These are phyloP conservation scores for Barnettozyma wickerhamii DNA, from an alignment of 805 yeast genomes.

Conservation along the genomic window DNA sequence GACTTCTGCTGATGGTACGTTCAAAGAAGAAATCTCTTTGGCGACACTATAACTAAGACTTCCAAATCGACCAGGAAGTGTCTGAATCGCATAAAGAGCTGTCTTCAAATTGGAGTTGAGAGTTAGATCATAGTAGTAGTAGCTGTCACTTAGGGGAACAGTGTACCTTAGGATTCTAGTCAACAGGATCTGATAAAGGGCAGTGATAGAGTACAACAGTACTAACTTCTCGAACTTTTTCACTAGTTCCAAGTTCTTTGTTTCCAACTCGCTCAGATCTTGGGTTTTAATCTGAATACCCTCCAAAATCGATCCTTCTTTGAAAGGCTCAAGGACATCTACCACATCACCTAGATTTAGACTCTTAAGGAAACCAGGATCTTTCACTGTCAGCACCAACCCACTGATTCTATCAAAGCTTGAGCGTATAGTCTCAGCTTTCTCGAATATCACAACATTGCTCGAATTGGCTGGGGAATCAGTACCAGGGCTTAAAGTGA, in stretches of 20 bases:
- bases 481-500: neutral
- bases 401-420: slow-evolving; percentile 2
- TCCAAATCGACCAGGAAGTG: slow-evolving; percentile 27
- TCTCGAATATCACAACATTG: neutral
- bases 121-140: slow-evolving; percentile 43
- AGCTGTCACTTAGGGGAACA: slow-evolving; percentile 37
- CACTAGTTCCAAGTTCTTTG: slow-evolving; percentile 13
- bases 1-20: slow-evolving; percentile 11
- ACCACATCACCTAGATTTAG: neutral
- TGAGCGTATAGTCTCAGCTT: slow-evolving; percentile 1
- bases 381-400: neutral
- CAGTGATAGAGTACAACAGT: slow-evolving; percentile 28
- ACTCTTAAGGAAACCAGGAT: neutral
- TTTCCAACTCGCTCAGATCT: neutral
- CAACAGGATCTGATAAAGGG: slow-evolving; percentile 31
- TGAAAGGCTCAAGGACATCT: slow-evolving; percentile 7
- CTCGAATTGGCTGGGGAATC: neutral
- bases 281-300: neutral
- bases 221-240: slow-evolving; percentile 26
- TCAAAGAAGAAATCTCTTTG: slow-evolving; percentile 23
- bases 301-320: slow-evolving; percentile 8
- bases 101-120: slow-evolving; percentile 30
- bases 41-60: slow-evolving; percentile 17
- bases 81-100: slow-evolving; percentile 37
- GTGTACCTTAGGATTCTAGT: slow-evolving; percentile 36